Base-by-base conservation (phyloP, 495 filamentous ascomycete species). In the Schizothecium vesticola region DNA sequence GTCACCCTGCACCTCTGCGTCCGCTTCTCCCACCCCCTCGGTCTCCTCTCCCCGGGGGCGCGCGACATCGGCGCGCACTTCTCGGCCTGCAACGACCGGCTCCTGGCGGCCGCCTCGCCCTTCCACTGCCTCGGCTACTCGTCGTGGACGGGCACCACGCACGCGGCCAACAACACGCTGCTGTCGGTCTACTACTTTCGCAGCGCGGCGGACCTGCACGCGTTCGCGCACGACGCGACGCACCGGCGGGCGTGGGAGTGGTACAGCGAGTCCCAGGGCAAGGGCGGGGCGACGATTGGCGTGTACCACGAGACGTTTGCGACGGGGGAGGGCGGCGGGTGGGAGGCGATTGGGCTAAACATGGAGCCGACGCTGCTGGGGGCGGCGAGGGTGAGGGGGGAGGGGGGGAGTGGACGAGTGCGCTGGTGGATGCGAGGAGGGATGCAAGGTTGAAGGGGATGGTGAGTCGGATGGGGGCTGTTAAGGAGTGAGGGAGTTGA, bases 231-330 rank as follows among this genome's bases (percentile, higher is more conserved):
- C 63, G 78, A 76, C 22, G 57, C 74, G 1, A 19, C 79, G 11
- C 86, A 88, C 70, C 75, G 74, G n/a, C 69, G 74, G 11, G 79
- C 72, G 12, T 83, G 84, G 84, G 74, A 79, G 16, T 86, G 80
- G 80, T 86, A 72, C 22, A 51, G 22, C 3, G 43, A 43, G 22
- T 61, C 64, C 9, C 56, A 57, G 56, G 16, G 43, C 6, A 21
- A 56, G 26, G 66, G 69, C 24, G 64, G 62, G 8, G 22, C 51
- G 28, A 61, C 65, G 9, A 61, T 73, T 55, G 59, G 65, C 23
- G 59, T 62, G 10, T 51, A 16, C 21, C 74, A 76, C n/a, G 70
- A 72, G 61, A 62, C 64, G 0, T 70, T 76, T 33, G 63, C 64
- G 23, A 68, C 57, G 3, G 62, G 63, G 5, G 63, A 68, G 0